These are phyloP conservation scores for Fusarium sp. DNA, from an alignment of 2,329 filamentous ascomycete species.

Conservation along the genomic window DNA sequence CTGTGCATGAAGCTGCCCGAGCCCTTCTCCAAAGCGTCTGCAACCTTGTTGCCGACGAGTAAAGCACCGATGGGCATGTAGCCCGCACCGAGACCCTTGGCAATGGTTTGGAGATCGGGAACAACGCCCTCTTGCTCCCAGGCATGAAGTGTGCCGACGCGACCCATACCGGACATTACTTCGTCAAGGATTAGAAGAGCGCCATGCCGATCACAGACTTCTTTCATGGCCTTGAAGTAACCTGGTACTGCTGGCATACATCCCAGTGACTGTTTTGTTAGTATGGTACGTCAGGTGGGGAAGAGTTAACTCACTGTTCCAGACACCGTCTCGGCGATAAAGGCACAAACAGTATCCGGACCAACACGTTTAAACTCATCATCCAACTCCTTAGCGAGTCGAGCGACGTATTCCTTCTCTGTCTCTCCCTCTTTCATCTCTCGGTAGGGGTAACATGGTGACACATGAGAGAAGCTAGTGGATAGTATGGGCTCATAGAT, in stretches of 20 bases:
- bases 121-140: constrained; percentile 68
- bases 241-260: constrained; percentile 47
- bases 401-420: constrained; percentile 43
- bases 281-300: no score
- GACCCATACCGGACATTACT: constrained; percentile 77
- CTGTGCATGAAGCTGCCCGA: constrained; percentile 63
- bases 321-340: constrained; percentile 36
- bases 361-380: constrained; percentile 30
- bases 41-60: constrained; percentile 15
- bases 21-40: constrained; percentile 17
- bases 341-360: constrained; percentile 31
- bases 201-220: constrained; percentile 66
- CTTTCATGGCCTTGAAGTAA: constrained; percentile 64
- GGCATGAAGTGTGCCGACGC: constrained; percentile 70
- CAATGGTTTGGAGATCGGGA: constrained; percentile 75
- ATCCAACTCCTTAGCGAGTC: constrained; percentile 29
- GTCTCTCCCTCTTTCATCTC: constrained; percentile 45
- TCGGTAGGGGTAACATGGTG: constrained; percentile 42
- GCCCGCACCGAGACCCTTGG: constrained; percentile 68
- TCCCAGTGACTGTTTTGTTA: constrained; percentile 18
- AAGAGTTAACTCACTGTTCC: constrained; percentile 20
- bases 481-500: constrained; percentile 43
- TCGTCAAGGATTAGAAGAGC: constrained; percentile 68
- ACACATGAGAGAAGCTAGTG: constrained; percentile 44
- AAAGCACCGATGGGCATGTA: constrained; percentile 33